Base-by-base conservation (phyloP, 2,329 filamentous ascomycete species). In the Zasmidium cellare region DNA sequence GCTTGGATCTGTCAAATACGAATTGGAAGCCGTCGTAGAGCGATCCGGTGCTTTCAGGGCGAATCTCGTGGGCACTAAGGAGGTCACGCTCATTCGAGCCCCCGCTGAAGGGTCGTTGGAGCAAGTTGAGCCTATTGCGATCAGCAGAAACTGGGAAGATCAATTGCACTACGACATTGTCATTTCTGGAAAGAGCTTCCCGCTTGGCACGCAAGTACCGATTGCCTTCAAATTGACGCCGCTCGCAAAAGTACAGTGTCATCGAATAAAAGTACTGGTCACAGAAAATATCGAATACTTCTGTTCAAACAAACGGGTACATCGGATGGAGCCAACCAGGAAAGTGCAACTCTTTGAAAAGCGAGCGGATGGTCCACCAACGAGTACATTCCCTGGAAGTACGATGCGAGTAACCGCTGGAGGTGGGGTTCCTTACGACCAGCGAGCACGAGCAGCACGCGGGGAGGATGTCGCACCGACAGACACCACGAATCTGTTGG, bases 121-220 rank as follows among this genome's bases (percentile, higher is more conserved):
- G 74, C 91, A 91, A 74, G 88, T 92, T 23, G 92, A 97, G 71
- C 92, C 92, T 2, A 96, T 97, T 67, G 93, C 92, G 11, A 96
- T 97, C 69, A 93, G 90, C 63, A 83, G 92, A 19, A 92, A 91
- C 61, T 97, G 92, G 92, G 92, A 97, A 72, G 92, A 97, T 66
- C 92, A 96, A 70, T 80, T 97, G 28, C 91, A 96, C 69, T 97
- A 97, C 76, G 92, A 97, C 69, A 96, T 97, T 66, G 88, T 96
- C 71, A 96, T 97, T 55, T 96, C 92, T 1, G 92, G 92, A 55
- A 96, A 96, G 80, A 96, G 92, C 0, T 97, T 97, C 59, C 91
- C 92, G 0, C 84, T 97, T 19, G 92, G 92, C 16, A 84, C 89
- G 41, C 90, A 90, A 67, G 91, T 97, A 16, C 92, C 92, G 1